Evolutionary conservation across 163 green algal species (phyloP), one percentile per base, ranked within the genome.

Genomic region (Scenedesmus sp.): DNA sequence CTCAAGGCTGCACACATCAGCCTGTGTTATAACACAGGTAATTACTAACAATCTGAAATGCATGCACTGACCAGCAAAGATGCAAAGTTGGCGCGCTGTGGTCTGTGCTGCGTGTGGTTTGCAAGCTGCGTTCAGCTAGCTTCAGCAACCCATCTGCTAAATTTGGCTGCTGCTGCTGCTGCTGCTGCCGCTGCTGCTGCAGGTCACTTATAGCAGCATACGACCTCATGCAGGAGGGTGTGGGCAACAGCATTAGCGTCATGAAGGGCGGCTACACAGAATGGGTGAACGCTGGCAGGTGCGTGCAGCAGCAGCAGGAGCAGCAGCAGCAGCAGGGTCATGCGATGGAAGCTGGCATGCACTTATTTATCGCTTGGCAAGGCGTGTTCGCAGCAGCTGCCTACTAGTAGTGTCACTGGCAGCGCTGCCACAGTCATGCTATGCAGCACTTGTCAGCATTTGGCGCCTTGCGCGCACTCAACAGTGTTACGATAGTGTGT

Each of bases 201-300:
- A 92, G 88, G 60, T 92, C 79, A 2, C 88, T 92, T 3, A 57
- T 92, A 20, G 88, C 88, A n/a, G 88, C 88, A 13, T 92, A 88
- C 56, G 88, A 92, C 18, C 26, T 92, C 0, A 54, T 60, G 13
- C 81, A 83, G 64, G 81, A 88, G 20, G 88, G 88, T 18, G 0
- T 88, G 6, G 60, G 9, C 81, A 88, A 82, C 62, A 79, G 67
- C 62, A n/a, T 92, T 10, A 34, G 20, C 2, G 66, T 92, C 8
- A 85, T 92, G 88, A 70, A 64, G 57, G 88, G 81, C 2, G 88
- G 88, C 64, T 92, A 84, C 59, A 85, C 64, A 34, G 88, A 88
- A 26, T 92, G 88, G 88, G 26, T 84, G 15, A 70, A 82, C 8
- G 83, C 34, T 8, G 88, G 88, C 59, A 88, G 88, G 88, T 92